Evolutionary conservation across 1,284 basidiomycete species (phyloP).

Genomic region (Ustilago hordei): DNA sequence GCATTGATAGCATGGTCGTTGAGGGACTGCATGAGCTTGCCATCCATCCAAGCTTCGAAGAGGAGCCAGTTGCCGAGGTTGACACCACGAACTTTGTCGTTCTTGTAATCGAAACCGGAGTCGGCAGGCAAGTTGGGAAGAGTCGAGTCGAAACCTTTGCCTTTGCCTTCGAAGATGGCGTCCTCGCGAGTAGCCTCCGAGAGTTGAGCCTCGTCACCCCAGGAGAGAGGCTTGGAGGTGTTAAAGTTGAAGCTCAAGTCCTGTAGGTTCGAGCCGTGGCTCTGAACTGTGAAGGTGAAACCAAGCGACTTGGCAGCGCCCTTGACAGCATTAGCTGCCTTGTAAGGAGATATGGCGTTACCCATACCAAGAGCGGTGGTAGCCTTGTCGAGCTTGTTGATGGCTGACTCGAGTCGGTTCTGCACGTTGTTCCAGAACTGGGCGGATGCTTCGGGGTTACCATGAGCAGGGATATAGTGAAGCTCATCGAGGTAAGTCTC

Average conservation of each 20-base stretch:
- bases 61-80: conserved; percentile 68
- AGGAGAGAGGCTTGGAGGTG: conserved; percentile 40
- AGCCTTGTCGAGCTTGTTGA: conserved; percentile 40
- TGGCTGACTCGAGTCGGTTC: conserved; percentile 42
- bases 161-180: conserved; percentile 17
- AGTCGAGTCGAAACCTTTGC: background rate
- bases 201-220: conserved; percentile 48
- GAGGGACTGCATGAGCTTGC: conserved; percentile 71
- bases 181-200: conserved; percentile 31
- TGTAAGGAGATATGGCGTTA: conserved; percentile 27
- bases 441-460: conserved; percentile 20
- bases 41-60: conserved; percentile 65
- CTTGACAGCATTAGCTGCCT: conserved; percentile 37
- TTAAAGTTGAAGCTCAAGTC: conserved; percentile 51
- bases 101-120: conserved; percentile 57
- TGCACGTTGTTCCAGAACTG: conserved; percentile 52
- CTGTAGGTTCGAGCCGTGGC: conserved; percentile 20
- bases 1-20: conserved; percentile 64
- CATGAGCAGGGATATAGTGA: conserved; percentile 36
- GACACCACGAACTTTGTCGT: conserved; percentile 63
- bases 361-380: conserved; percentile 36
- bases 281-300: conserved; percentile 45
- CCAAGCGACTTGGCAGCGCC: conserved; percentile 46
- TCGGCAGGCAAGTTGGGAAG: conserved; percentile 46
- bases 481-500: conserved; percentile 53